Base-by-base conservation (phyloP, 2,329 filamentous ascomycete species). In the Colletotrichum neosansevieriae region DNA sequence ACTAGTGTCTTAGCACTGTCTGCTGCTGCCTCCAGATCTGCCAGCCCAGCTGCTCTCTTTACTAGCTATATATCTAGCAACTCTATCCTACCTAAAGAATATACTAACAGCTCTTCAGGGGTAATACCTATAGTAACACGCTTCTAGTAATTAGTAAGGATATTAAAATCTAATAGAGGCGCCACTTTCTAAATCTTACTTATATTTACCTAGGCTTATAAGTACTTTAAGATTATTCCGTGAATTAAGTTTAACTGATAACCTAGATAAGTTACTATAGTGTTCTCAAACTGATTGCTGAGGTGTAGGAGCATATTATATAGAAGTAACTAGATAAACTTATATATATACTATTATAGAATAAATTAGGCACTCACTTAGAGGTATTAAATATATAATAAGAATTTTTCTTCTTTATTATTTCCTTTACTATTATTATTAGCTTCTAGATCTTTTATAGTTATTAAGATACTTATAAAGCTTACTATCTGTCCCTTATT, bases 21-120 rank as follows among this genome's bases (percentile, higher is more conserved):
- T 51, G 49, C 49, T 13, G 49, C 49, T 51, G 49, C 49, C 49
- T 51, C 49, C 24, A 51, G 49, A 17, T 51, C 24, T 51, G 49
- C 49, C 13, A 24, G 47, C 47, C 47, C 21, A 21, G 17, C 19
- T 51, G 49, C 49, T 34, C 49, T 51, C 49, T 51, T 51, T 13
- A 51, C 5, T 13, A 6, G 49, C 49, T 6, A 24, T 24, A 13
- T 17, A 51, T 34, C 49, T 6, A 6, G 49, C 49, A 10, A 51
- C 49, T 51, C 24, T 13, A 0, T 34, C 0, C 24, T 51, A 34
- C 24, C 49, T 13, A 13, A 51, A 34, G 49, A 17, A 51, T 17
- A 34, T 0, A 6, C 49, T 13, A 34, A 51, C 13, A 34, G 12
- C 49, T 34, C 24, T 34, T 51, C 12, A 51, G 10, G 13, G 15